Base-by-base conservation (phyloP, 805 yeast genomes). In the Yarrowia sp. region DNA sequence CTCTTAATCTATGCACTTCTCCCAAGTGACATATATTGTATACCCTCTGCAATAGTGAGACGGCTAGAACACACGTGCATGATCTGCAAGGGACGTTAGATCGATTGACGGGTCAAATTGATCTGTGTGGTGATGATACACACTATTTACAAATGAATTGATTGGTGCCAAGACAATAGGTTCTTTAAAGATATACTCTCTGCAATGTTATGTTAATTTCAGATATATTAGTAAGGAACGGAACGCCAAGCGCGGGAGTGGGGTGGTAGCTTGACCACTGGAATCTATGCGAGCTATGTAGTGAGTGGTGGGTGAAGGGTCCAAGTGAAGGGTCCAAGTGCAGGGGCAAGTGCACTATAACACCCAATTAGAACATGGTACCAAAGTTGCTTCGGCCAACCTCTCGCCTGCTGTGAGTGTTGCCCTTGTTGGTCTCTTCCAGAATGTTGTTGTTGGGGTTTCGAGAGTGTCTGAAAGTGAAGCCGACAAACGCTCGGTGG, bases 391-490 rank as follows among this genome's bases (percentile, higher is more conserved):
- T 54, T 26, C 46, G 44, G 7, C 52, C 52, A 28, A 36, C 61
- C 11, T 54, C 46, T 17, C 61, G 44, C 24, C 61, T 33, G 26
- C 33, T 17, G 35, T 38, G 46, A 7, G 58, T 51, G 43, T 58
- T 58, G 24, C 49, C 51, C 51, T 58, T 58, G 51, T 41, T 41
- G 40, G 63, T 41, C 43, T 58, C 63, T 30, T 58, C 63, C 51
- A 58, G 22, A 32, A 58, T 17, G 46, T 54, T 58, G 41, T 33
- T 43, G 40, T 33, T 35, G 46, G 44, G 36, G 64, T 58, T 48
- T 67, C 74, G 74, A 21, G 86, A 89, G 75, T 96, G 99, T 76
- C 90, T 89, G 79, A 91, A 95, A 1, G 99, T 95, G 76, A 95
- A 95, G 0, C 99, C 99, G 66, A 93, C 90, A 74, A 95, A 89